Evolutionary conservation across 2,329 filamentous ascomycete genomes (phyloP), one percentile per base, ranked within the genome.

Genomic region (Penicillium sumatraense): DNA sequence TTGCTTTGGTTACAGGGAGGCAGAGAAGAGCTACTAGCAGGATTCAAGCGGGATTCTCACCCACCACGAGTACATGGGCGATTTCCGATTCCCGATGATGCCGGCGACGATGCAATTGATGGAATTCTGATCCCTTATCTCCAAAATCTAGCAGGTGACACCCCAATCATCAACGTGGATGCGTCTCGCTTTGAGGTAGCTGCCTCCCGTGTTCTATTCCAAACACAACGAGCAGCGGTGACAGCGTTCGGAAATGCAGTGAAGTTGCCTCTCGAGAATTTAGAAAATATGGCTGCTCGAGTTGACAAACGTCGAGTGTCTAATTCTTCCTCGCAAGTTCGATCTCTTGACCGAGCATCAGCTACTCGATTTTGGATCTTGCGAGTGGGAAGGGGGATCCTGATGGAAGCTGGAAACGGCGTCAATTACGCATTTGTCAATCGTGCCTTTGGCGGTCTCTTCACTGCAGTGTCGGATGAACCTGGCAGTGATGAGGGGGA

Each of bases 1-100:
- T 65, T 86, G 2, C 74, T 87, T 1, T 88, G 85, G 83, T 71
- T 88, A 2, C 82, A 85, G 51, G 84, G 83, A 29, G 86, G 86
- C 9, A 73, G 83, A 13, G 74, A 79, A 8, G 78, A 78, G 24
- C 68, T 88, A 9, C 68, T 87, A 2, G 75, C 81, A 54, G 84
- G 82, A 0, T 88, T 88, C 67, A 82, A 81, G 36, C 74, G 77
- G 49, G 72, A 75, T 23, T 69, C 73, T 3, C 66, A 70, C 21
- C 69, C 76, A 58, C 70, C 74, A 26, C 71, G 72, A 40, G 74
- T 77, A 26, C 72, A 70, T 53, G 60, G 69, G 40, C 78, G 82
- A 21, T 81, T 79, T 54, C 85, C 85, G 2, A 78, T 88, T 16
- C 75, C 80, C 1, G 72, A 76, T 11, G 74, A 79, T 24, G 79